Evolutionary conservation across 1,284 basidiomycete genomes (phyloP).

Genomic region (Rhodotorula mucilaginosa): DNA sequence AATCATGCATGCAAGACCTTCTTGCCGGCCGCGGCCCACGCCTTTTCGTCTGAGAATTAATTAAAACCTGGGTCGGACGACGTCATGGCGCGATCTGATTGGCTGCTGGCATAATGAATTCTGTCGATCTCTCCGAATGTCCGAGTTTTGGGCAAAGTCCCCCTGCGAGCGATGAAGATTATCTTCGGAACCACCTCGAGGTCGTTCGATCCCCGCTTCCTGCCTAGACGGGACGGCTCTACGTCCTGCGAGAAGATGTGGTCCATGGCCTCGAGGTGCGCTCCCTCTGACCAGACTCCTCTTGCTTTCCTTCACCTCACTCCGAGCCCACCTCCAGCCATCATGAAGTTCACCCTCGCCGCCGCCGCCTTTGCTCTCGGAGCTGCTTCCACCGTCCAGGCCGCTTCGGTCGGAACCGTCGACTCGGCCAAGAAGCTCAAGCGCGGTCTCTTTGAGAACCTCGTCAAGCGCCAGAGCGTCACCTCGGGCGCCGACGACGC

Average conservation of each 20-base stretch:
- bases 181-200: background rate
- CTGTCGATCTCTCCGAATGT: too few relatives aligned
- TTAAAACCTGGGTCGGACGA: too few relatives aligned
- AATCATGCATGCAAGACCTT: too few relatives aligned
- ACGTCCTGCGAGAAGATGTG: background rate
- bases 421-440: slow-evolving; percentile 16
- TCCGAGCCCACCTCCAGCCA: slow-evolving; percentile 2
- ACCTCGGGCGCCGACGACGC: slow-evolving; percentile 26
- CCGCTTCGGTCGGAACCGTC: background rate
- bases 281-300: background rate
- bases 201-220: background rate
- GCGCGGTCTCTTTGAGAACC: background rate
- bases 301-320: background rate
- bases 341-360: slow-evolving; percentile 26
- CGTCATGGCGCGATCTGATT: background rate
- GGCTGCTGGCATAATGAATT: background rate
- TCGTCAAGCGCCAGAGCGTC: slow-evolving; percentile 29
- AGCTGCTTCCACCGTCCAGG: slow-evolving; percentile 8
- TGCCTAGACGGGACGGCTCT: background rate
- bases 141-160: too few relatives aligned
- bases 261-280: background rate
- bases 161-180: too few relatives aligned
- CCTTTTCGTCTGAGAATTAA: too few relatives aligned
- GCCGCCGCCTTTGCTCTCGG: slow-evolving; percentile 20
- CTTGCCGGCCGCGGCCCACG: too few relatives aligned